Evolutionary conservation across 2,329 filamentous ascomycete genomes (phyloP).

Genomic region (Biscogniauxia sp.): DNA sequence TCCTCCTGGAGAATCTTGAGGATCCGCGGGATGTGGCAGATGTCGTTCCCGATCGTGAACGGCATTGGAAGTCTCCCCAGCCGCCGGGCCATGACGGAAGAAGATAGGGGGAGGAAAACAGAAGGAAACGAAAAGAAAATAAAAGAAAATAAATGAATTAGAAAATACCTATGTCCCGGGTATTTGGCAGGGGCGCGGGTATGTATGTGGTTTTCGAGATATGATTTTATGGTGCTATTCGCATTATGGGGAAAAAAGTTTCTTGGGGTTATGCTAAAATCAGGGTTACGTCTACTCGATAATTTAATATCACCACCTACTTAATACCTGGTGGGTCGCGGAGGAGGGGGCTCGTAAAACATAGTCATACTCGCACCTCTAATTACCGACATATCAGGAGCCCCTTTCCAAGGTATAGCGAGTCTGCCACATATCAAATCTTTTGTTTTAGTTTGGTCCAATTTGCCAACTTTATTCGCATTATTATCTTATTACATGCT

Average conservation of each 20-base stretch:
- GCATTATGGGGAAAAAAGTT: not conserved
- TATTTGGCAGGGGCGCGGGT: too few relatives aligned
- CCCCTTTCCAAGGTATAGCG: too few relatives aligned
- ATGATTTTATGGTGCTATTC: not conserved
- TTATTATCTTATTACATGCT: too few relatives aligned
- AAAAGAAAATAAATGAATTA: not conserved
- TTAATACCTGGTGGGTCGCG: not conserved
- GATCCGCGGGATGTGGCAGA: constrained; percentile 69
- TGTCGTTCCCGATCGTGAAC: constrained; percentile 73
- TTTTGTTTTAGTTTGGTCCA: too few relatives aligned
- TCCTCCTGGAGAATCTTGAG: constrained; percentile 50
- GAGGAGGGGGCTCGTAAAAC: not conserved
- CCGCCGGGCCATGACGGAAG: constrained; percentile 16
- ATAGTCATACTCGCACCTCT: too few relatives aligned
- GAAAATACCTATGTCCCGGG: too few relatives aligned
- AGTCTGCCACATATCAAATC: too few relatives aligned
- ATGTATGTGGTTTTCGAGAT: not conserved
- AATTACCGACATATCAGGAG: too few relatives aligned
- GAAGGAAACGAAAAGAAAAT: not conserved
- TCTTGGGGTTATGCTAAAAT: not conserved
- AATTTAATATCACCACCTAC: not conserved
- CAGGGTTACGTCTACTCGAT: not conserved
- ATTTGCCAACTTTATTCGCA: too few relatives aligned
- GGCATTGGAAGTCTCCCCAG: constrained; percentile 53
- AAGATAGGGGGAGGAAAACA: too few relatives aligned